Percentiles rank a stretch among this genome's conserved stretches.
These are phyloP conservation scores for Plasmodium relictum DNA, from an alignment of 169 alveolate species.

Conservation along the genomic window DNA sequence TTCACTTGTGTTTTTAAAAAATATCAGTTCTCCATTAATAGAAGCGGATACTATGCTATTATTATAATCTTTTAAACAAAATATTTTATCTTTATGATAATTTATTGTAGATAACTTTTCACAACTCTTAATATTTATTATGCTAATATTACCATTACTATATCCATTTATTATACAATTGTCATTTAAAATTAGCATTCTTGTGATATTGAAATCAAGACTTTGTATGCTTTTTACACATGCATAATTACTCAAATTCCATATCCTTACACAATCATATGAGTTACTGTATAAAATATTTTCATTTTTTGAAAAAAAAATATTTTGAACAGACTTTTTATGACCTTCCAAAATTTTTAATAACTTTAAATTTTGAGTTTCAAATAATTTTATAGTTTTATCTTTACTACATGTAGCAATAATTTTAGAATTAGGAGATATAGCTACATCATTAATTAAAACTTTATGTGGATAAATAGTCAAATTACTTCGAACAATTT, in stretches of 20 bases:
- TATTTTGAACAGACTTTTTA: conserved; percentile 65
- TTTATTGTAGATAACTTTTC: conserved; percentile 54
- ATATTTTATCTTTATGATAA: conserved; percentile 73
- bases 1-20: conserved; percentile 61
- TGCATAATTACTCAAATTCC: conserved; percentile 37
- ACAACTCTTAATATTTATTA: conserved; percentile 60
- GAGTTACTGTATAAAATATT: conserved; percentile 46
- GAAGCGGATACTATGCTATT: conserved; percentile 52
- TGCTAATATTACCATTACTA: conserved; percentile 70
- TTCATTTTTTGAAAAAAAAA: conserved; percentile 41
- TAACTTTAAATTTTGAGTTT: conserved; percentile 29
- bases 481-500: conserved; percentile 31
- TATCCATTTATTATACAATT: conserved; percentile 59
- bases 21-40: conserved; percentile 58
- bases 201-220: conserved; percentile 63
- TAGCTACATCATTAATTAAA: conserved; percentile 57
- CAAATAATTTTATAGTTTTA: conserved; percentile 66
- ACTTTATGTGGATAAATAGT: conserved; percentile 69
- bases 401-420: conserved; percentile 76
- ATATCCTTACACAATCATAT: conserved; percentile 58
- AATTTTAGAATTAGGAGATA: conserved; percentile 62
- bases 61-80: conserved; percentile 50
- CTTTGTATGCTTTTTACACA: conserved; percentile 75
- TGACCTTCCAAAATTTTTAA: conserved; percentile 67
- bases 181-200: conserved; percentile 48